Evolutionary conservation across 495 filamentous ascomycete genomes (phyloP).

Genomic region (Tuber indicum): DNA sequence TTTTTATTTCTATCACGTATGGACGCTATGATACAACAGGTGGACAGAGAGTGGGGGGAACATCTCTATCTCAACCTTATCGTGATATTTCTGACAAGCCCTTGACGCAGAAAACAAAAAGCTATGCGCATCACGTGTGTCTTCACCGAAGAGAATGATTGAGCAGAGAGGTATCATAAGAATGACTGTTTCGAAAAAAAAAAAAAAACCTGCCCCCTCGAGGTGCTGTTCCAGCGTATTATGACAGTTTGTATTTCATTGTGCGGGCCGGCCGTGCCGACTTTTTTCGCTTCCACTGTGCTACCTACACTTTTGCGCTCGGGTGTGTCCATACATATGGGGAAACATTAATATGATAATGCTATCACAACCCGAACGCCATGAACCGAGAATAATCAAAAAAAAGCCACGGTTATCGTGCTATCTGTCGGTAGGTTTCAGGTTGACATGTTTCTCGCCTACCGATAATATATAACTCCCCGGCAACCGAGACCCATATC

Average conservation of each 20-base stretch:
- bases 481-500: neutral
- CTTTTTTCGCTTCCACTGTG: neutral
- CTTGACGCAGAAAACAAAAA: neutral
- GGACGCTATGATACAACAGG: neutral
- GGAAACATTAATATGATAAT: neutral
- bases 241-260: neutral
- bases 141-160: neutral
- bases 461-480: no score
- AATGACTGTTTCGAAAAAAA: neutral
- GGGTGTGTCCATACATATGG: neutral
- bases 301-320: neutral
- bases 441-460: neutral
- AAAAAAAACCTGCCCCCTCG: neutral
- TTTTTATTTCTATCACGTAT: neutral
- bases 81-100: neutral
- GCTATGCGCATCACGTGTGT: neutral
- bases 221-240: neutral
- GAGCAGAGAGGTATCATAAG: neutral
- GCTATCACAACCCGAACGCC: neutral
- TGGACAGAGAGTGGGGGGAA: no score
- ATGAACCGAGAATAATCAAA: neutral
- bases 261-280: neutral
- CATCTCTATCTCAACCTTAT: neutral
- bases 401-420: neutral
- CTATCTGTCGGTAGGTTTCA: neutral